Conservation (phyloP, 2,329 filamentous ascomycete species). For the Chrysoporthe deuterocubensis region DNA sequence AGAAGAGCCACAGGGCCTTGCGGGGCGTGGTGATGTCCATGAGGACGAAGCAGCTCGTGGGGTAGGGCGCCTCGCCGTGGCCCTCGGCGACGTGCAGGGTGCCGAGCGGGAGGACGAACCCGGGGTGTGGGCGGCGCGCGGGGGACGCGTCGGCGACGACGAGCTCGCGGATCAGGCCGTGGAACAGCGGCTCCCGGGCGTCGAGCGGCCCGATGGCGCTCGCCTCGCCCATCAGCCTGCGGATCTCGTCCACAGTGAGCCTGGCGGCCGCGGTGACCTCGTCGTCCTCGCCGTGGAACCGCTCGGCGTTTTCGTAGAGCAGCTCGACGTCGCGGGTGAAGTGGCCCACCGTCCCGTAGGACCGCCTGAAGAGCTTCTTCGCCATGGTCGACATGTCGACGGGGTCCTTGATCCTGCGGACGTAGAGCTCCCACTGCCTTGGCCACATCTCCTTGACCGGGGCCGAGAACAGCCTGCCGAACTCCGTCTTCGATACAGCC, state of each 20-base stretch:
- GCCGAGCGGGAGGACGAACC: conserved; percentile 19
- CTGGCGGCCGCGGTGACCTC: neutral
- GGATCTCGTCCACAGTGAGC: neutral
- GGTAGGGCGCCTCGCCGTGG: neutral
- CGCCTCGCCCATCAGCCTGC: neutral
- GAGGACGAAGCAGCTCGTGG: conserved; percentile 2
- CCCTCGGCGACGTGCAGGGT: neutral
- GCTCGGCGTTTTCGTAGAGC: conserved; percentile 8
- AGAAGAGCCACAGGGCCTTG: conserved; percentile 14
- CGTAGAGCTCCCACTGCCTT: neutral
- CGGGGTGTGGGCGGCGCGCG: neutral
- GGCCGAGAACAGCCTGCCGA: neutral
- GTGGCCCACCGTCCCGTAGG: neutral
- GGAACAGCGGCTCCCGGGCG: neutral
- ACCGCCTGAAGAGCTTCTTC: neutral
- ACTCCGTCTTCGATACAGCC: neutral
- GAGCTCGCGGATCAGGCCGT: conserved; percentile 8
- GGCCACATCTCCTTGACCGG: neutral
- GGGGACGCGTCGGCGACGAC: neutral
- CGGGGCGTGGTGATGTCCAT: conserved; percentile 2
- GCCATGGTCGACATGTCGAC: conserved; percentile 11
- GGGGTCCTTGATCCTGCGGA: conserved; percentile 1
- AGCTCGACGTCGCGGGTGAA: conserved; percentile 12
- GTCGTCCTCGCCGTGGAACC: neutral
- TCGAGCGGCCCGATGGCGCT: neutral